Percentiles rank a stretch among this genome's conserved stretches.
phyloP scores from a whole-genome alignment of 176 grass and related monocot species.

The Oryza rufipogon region DNA sequence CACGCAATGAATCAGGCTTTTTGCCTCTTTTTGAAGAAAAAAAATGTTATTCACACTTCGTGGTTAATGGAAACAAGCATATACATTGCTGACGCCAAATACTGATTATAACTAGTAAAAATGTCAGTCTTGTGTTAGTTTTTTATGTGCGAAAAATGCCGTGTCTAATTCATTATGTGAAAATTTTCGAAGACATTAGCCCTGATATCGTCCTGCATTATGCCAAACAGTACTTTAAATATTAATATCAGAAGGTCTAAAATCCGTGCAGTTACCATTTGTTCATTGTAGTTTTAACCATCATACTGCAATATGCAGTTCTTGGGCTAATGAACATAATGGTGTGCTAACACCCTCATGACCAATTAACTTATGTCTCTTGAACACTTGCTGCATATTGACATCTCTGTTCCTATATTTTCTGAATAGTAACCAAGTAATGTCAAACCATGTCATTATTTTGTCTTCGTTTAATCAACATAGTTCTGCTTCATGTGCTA shows the following conservation, averaged over 20 bases:
- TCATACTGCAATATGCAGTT: background rate
- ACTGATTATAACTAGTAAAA: slow-evolving; percentile 8
- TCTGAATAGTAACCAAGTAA: background rate
- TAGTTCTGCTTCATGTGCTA: slow-evolving; percentile 21
- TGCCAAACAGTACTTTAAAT: slow-evolving; percentile 20
- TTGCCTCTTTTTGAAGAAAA: slow-evolving; percentile 8
- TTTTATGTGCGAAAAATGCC: background rate
- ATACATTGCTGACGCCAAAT: background rate
- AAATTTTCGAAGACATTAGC: background rate
- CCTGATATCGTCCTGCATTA: background rate
- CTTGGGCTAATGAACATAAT: background rate
- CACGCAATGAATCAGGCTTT: background rate
- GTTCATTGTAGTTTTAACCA: slow-evolving; percentile 3
- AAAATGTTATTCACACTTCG: background rate
- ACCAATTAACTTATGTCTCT: background rate
- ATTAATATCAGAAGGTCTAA: background rate
- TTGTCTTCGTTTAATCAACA: slow-evolving; percentile 22
- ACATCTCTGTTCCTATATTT: background rate
- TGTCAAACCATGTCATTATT: background rate
- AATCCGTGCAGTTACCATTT: background rate
- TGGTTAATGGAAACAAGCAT: background rate
- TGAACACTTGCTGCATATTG: background rate
- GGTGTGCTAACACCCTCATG: background rate
- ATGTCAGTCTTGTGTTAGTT: background rate
- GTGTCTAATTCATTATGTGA: background rate